Base-by-base conservation (phyloP, 768 basidiomycete species). In the Kockovaella imperatae region DNA sequence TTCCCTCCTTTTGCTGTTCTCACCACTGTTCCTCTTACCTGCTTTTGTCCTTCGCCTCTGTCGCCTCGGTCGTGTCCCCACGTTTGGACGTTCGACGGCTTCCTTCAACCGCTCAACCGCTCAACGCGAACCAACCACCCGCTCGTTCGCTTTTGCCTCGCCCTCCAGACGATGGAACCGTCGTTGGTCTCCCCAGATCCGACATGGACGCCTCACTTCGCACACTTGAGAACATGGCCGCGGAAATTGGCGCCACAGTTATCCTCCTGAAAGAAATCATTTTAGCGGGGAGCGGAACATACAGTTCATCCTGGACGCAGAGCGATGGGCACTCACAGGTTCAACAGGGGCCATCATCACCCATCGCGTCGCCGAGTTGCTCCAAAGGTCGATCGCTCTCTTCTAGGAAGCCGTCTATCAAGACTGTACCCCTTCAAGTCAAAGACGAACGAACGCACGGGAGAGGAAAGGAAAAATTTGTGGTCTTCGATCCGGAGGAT, bases 221-320 rank as follows among this genome's bases (percentile, higher is more conserved):
- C 59, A 93, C 90, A 0, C 79, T 97, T 13, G 86, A 86, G 67
- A 81, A 80, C 75, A 97, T 97, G 91, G 89, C 90, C 0, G 81
- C 83, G 21, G 89, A 93, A 64, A 84, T 96, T 32, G 89, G 88
- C 1, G 91, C 87, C 0, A 86, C 86, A 21, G 87, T 95, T 47
- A 81, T 90, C 40, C 80, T 95, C 24, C 83, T 90, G 14, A 87
- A 87, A 72, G 87, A 90, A 64, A 80, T 93, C 24, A 59, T 62
- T 11, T 42, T 70, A 5, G 41, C 47, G 11, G 50, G 25, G 29
- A 39, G 41, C 6, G 42, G 24, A 24, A 31, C 42, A 14, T 20
- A 28, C 31, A 10, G 20, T 10, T 13, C 31, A 25, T 20, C 10
- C 14, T 10, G 31, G 31, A 32, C 10, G 31, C 36, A 20, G 18